A percentile compares a stretch with the other conserved stretches of the same genome.
phyloP scores from a whole-genome alignment of 2,329 filamentous ascomycete species.

The Chrysosporium queenslandicum region DNA sequence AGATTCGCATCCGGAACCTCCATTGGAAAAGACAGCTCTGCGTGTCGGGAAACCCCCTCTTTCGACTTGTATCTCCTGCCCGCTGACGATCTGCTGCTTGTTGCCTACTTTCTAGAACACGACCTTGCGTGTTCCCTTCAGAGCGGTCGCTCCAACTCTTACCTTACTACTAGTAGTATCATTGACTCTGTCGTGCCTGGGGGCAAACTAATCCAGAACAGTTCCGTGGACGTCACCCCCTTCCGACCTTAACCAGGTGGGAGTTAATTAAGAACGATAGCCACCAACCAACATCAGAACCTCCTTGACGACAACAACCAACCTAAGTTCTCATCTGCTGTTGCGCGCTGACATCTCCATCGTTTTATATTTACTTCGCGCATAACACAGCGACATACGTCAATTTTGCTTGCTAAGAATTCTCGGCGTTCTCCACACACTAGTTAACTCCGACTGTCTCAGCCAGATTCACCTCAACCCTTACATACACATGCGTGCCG shows the following conservation, averaged over 20 bases:
- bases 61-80: too few relatives aligned
- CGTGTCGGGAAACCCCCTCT: too few relatives aligned
- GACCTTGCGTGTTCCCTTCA: background rate
- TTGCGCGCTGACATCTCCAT: background rate
- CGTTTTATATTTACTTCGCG: background rate
- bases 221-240: constrained; percentile 3
- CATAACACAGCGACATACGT: background rate
- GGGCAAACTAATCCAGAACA: background rate
- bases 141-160: background rate
- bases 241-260: constrained; percentile 6
- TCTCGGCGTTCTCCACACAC: constrained; percentile 8
- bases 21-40: too few relatives aligned
- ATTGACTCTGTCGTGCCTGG: constrained; percentile 3
- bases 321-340: background rate
- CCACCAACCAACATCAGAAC: background rate
- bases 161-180: background rate
- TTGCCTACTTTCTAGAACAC: too few relatives aligned
- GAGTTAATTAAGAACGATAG: background rate
- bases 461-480: constrained; percentile 1
- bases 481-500: constrained; percentile 4
- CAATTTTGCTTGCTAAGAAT: constrained; percentile 7
- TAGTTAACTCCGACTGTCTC: constrained; percentile 12
- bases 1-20: background rate
- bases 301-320: background rate
- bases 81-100: too few relatives aligned